Evolutionary conservation across 257 asterid genomes (phyloP).

Genomic region (Coffea eugenioides): DNA sequence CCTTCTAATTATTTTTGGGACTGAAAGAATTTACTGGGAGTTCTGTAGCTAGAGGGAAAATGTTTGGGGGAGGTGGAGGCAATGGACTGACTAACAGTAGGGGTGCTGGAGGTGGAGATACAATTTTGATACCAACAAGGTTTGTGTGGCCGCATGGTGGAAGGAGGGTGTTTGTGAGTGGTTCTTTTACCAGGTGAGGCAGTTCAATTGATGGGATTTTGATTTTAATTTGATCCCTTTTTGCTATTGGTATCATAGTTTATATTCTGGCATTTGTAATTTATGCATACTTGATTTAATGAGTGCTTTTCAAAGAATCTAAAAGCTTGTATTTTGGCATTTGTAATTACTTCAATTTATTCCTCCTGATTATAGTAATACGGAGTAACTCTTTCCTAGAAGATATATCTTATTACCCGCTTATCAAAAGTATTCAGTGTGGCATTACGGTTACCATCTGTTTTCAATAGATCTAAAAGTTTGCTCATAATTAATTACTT

Average conservation of each 20-base stretch:
- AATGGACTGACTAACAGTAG: constrained; percentile 34
- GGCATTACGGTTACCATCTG: neutral
- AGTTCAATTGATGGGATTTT: constrained; percentile 16
- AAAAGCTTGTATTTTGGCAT: neutral
- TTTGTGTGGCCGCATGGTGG: constrained; percentile 84
- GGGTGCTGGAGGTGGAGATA: constrained; percentile 29
- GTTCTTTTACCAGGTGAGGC: constrained; percentile 65
- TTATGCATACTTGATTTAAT: neutral
- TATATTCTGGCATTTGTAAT: neutral
- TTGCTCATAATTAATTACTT: neutral
- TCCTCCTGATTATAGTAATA: neutral
- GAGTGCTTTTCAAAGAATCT: neutral
- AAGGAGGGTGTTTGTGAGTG: constrained; percentile 59
- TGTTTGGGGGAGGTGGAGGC: constrained; percentile 43
- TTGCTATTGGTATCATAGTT: constrained; percentile 2
- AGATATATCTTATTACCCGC: neutral
- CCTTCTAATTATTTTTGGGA: constrained; percentile 8
- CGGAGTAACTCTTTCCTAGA: neutral
- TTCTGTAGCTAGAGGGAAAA: constrained; percentile 31
- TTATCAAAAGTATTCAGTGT: neutral
- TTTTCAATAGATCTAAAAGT: neutral
- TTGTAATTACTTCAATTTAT: neutral
- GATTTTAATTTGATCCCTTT: constrained; percentile 6
- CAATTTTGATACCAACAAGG: constrained; percentile 48
- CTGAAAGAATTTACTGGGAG: constrained; percentile 10